Percentiles rank a stretch among this genome's conserved stretches.
phyloP scores from a whole-genome alignment of 2,329 filamentous ascomycete genomes.

The Fusarium sororula region DNA sequence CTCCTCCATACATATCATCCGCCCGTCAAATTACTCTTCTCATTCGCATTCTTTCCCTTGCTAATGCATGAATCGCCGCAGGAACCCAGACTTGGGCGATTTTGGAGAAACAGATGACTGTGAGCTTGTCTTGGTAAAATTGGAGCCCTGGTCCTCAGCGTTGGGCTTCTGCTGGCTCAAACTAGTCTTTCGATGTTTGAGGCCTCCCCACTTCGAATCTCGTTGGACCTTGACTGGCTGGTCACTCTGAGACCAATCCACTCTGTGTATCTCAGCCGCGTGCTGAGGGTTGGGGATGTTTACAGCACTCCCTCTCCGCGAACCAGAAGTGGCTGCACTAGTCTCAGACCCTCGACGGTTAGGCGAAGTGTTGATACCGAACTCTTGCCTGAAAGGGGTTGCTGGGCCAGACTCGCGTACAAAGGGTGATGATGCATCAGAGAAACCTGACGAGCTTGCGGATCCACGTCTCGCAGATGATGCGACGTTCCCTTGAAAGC shows the following conservation, averaged over 20 bases:
- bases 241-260: slow-evolving; percentile 69
- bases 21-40: background rate
- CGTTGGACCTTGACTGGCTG: slow-evolving; percentile 51
- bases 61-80: slow-evolving; percentile 57
- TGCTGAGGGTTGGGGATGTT: slow-evolving; percentile 28
- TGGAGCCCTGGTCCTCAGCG: slow-evolving; percentile 30
- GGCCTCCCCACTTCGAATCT: slow-evolving; percentile 58
- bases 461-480: slow-evolving; percentile 19
- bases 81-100: slow-evolving; percentile 51
- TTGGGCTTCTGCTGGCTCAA: slow-evolving; percentile 42
- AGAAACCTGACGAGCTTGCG: slow-evolving; percentile 32
- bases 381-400: slow-evolving; percentile 33
- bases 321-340: slow-evolving; percentile 17
- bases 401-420: slow-evolving; percentile 23
- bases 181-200: slow-evolving; percentile 54
- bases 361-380: slow-evolving; percentile 16
- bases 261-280: slow-evolving; percentile 50
- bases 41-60: background rate
- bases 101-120: slow-evolving; percentile 39
- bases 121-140: background rate
- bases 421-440: slow-evolving; percentile 26
- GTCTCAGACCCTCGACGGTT: slow-evolving; percentile 31
- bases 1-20: slow-evolving; percentile 4
- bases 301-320: slow-evolving; percentile 30
- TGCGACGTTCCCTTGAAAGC: slow-evolving; percentile 3